Evolutionary conservation across 2,329 filamentous ascomycete genomes (phyloP).

Genomic region (Geoglossum cookeanum): DNA sequence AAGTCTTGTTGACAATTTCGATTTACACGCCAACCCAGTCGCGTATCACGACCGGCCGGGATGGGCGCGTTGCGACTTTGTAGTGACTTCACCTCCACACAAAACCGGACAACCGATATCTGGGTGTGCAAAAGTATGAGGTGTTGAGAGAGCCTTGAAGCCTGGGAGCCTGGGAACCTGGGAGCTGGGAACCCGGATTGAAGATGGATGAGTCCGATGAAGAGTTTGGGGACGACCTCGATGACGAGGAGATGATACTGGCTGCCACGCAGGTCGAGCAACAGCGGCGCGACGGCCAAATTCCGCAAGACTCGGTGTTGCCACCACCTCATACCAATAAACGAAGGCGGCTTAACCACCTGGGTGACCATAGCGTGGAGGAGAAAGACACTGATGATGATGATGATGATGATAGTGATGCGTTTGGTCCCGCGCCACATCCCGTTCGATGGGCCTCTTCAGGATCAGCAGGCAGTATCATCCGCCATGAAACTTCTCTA

Average conservation of each 20-base stretch:
- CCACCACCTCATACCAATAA: conserved; percentile 20
- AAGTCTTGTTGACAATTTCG: too few relatives aligned
- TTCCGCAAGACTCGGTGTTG: conserved; percentile 14
- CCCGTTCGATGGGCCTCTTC: background rate
- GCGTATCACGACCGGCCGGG: too few relatives aligned
- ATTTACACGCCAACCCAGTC: too few relatives aligned
- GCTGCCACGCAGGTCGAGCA: conserved; percentile 33
- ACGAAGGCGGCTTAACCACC: conserved; percentile 15
- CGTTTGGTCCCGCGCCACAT: background rate
- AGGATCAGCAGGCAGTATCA: background rate
- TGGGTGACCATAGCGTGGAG: conserved; percentile 4
- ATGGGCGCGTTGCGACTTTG: too few relatives aligned
- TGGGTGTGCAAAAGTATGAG: too few relatives aligned
- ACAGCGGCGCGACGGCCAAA: conserved; percentile 3
- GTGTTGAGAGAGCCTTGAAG: too few relatives aligned
- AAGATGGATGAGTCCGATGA: conserved; percentile 18
- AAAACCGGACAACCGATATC: background rate
- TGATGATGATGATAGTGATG: background rate
- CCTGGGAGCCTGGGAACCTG: background rate
- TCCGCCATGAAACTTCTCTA: background rate
- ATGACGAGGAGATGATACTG: conserved; percentile 45
- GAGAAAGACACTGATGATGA: background rate
- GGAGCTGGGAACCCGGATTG: background rate
- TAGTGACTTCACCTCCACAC: too few relatives aligned
- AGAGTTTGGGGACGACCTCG: conserved; percentile 40